Conservation (phyloP, 2,329 filamentous ascomycete genomes). For the Xylaria sp. region DNA sequence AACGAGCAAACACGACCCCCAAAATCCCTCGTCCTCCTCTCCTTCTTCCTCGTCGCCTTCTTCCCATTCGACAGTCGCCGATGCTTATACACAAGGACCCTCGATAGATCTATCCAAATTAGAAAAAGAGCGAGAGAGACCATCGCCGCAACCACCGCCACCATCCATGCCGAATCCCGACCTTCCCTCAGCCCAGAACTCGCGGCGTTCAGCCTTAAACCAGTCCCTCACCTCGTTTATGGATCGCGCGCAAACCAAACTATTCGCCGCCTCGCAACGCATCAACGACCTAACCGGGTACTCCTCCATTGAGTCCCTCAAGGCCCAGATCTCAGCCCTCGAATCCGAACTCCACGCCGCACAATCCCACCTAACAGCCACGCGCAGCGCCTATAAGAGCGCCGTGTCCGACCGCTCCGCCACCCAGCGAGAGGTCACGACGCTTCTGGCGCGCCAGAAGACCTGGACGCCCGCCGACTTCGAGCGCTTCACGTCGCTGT, state of each 20-base stretch:
- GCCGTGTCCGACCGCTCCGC: slow-evolving; percentile 84
- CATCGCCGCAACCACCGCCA: slow-evolving; percentile 23
- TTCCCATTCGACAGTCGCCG: slow-evolving; percentile 9
- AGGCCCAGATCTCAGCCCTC: slow-evolving; percentile 76
- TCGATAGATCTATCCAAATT: slow-evolving; percentile 18
- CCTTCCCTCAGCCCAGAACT: slow-evolving; percentile 60
- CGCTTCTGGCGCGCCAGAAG: slow-evolving; percentile 91
- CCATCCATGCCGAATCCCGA: slow-evolving; percentile 41
- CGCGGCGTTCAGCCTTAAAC: slow-evolving; percentile 55
- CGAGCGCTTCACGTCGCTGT: slow-evolving; percentile 92
- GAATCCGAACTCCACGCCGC: slow-evolving; percentile 68
- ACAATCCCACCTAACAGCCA: slow-evolving; percentile 72
- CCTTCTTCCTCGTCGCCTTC: slow-evolving; percentile 17
- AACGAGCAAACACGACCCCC: slow-evolving; percentile 7
- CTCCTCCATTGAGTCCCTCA: slow-evolving; percentile 87
- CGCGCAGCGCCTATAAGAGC: slow-evolving; percentile 81
- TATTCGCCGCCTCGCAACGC: slow-evolving; percentile 85
- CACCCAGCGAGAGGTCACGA: slow-evolving; percentile 95
- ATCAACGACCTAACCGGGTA: slow-evolving; percentile 97
- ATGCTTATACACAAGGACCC: not conserved
- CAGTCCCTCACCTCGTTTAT: slow-evolving; percentile 75
- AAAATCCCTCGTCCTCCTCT: slow-evolving; percentile 5
- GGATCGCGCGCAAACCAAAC: slow-evolving; percentile 87
- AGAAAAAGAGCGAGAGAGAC: slow-evolving; percentile 21
- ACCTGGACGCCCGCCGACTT: slow-evolving; percentile 88